A percentile compares a stretch with the other conserved stretches of the same genome.
Evolutionary conservation across 306 rosid species (phyloP).

Genomic region (Ormosia semicastrata): DNA sequence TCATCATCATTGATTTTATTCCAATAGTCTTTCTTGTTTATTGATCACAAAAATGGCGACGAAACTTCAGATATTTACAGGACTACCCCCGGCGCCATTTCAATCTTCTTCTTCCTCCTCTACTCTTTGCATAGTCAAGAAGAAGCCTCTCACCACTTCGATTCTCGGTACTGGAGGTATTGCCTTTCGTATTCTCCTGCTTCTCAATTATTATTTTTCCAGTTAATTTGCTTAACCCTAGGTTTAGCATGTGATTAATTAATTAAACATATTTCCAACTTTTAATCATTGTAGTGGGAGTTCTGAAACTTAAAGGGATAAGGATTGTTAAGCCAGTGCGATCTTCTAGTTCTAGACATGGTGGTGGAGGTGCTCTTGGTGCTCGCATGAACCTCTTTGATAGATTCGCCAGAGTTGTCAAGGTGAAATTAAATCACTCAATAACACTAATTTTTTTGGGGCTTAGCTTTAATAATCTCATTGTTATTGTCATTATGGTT

Average conservation of each 20-base stretch:
- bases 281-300: constrained; percentile 12
- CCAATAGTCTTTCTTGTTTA: neutral
- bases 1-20: neutral
- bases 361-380: constrained; percentile 75
- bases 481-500: constrained; percentile 30
- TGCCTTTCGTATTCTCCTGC: neutral
- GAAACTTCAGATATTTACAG: constrained; percentile 61
- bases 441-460: neutral
- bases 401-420: constrained; percentile 82
- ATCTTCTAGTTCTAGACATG: constrained; percentile 29
- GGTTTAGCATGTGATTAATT: neutral
- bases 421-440: constrained; percentile 55
- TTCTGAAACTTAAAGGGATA: constrained; percentile 44
- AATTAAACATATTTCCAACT: neutral
- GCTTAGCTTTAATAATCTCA: constrained; percentile 24
- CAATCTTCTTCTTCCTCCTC: constrained; percentile 53
- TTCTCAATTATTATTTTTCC: neutral
- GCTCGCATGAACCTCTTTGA: constrained; percentile 84
- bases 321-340: constrained; percentile 41
- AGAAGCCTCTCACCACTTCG: constrained; percentile 57
- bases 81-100: constrained; percentile 44
- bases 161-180: constrained; percentile 58
- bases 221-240: neutral
- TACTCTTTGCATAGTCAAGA: constrained; percentile 39
- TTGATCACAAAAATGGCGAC: constrained; percentile 58